Base-by-base conservation (phyloP, 2,329 filamentous ascomycete species). In the Cladorrhinum sp. region DNA sequence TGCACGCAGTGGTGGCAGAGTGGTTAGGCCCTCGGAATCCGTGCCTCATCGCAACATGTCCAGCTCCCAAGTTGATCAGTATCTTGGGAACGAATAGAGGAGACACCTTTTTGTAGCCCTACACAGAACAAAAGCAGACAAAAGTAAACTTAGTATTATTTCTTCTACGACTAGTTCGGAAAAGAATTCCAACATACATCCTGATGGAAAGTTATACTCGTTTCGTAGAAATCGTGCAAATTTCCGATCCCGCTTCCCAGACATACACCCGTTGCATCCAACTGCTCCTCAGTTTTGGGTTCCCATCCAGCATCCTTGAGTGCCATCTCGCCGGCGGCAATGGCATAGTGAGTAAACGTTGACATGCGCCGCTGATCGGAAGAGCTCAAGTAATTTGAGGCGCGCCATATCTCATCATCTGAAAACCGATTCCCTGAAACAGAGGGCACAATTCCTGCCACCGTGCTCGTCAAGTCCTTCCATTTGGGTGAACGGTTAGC, bases 181-280 rank as follows among this genome's bases (percentile, higher is more conserved):
- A 32, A 27, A 24, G 41, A 52, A 23, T 22, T n/a, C 20, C 53
- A 36, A 75, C 85, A 76, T 76, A 93, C 91, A 60, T 85, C 85
- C 74, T 85, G 81, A 29, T 90, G 82, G 71, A 90, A 96, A 1
- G 85, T 85, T 54, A 96, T 70, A 59, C 90, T 91, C 1, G 92
- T 96, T 63, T 88, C 82, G 74, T 96, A 97, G 8, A 96, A 86
- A 68, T 96, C 92, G 45, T 96, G 90, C 41, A 99, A 82, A 69
- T 95, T 97, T 16, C 95, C 95, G 68, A 99, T 97, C 1, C 95
- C 95, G 66, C 93, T 98, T 1, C 95, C 95, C 45, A 99, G 81
- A 70, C 93, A 96, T 1, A 99, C 90, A 0, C 95, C 95, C 0
- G 93, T 96, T 58, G 82, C 81, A 70, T 96, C 90, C 23, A 83